Percentiles rank a stretch among this genome's conserved stretches.
Evolutionary conservation across 2,329 filamentous ascomycete species (phyloP).

Genomic region (Penicillium sp.): DNA sequence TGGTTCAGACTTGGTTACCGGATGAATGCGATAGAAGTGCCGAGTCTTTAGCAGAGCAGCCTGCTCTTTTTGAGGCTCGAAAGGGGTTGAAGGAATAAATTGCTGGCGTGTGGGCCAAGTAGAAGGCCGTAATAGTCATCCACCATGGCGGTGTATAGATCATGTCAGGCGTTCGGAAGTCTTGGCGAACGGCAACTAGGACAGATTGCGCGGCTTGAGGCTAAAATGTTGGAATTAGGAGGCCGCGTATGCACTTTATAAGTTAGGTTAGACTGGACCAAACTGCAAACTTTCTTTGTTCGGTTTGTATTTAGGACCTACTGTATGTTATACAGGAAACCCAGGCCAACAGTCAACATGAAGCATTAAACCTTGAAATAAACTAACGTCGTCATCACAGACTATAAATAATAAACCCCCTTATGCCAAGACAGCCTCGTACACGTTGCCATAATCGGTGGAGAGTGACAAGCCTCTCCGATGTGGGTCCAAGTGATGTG

Average conservation of each 20-base stretch:
- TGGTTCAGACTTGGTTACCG: conserved; percentile 11
- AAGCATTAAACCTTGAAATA: not conserved
- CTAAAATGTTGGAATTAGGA: not conserved
- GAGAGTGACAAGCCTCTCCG: not conserved
- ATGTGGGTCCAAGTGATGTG: not conserved
- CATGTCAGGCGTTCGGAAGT: not conserved
- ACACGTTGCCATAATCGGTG: not conserved
- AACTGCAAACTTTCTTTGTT: not conserved
- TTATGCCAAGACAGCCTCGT: not conserved
- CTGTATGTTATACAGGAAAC: not conserved
- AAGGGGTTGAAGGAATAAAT: not conserved
- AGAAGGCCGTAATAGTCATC: too few relatives aligned
- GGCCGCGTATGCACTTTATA: not conserved
- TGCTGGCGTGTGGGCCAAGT: not conserved
- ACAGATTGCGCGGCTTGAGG: not conserved
- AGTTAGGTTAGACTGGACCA: not conserved
- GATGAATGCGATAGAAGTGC: conserved; percentile 5
- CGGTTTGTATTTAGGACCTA: not conserved
- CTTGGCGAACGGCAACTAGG: not conserved
- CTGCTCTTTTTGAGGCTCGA: conserved; percentile 14
- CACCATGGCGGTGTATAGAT: not conserved
- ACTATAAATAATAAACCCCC: not conserved
- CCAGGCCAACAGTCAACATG: not conserved
- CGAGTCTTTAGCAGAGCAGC: conserved; percentile 6
- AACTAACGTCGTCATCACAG: not conserved